Percentiles rank a stretch among this genome's conserved stretches.
phyloP scores from a whole-genome alignment of 805 yeast genomes.

The Wickerhamiella australiensis region DNA sequence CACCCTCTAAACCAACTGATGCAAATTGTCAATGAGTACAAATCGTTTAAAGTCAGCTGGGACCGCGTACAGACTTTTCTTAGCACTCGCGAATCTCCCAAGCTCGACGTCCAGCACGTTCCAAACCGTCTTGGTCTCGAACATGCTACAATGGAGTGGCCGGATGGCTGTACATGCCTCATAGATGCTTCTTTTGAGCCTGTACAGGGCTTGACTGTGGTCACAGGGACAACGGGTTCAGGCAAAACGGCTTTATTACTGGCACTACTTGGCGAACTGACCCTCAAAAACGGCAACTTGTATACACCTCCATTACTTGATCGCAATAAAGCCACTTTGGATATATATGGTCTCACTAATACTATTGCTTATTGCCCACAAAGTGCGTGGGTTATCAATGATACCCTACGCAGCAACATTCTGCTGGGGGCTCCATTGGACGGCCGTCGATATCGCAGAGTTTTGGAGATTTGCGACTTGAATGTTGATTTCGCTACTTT shows the following conservation, averaged over 20 bases:
- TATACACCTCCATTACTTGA: too few relatives aligned
- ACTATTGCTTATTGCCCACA: too few relatives aligned
- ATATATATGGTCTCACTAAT: too few relatives aligned
- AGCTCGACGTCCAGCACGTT: not conserved
- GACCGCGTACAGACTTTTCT: conserved; percentile 78
- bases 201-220: too few relatives aligned
- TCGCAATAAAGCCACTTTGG: too few relatives aligned
- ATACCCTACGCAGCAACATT: not conserved
- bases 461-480: not conserved
- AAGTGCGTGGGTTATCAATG: too few relatives aligned
- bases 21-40: conserved; percentile 73
- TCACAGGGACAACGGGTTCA: too few relatives aligned
- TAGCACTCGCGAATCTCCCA: conserved; percentile 63
- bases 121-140: conserved; percentile 53
- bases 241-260: too few relatives aligned
- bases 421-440: not conserved
- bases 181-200: too few relatives aligned
- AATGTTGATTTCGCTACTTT: conserved; percentile 32
- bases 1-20: conserved; percentile 82
- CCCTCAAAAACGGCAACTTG: too few relatives aligned
- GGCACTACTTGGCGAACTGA: too few relatives aligned
- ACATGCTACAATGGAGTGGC: conserved; percentile 39
- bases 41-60: conserved; percentile 87
- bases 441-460: not conserved
- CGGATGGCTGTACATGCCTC: too few relatives aligned